Percentiles rank a stretch among this genome's conserved stretches.
phyloP scores from a whole-genome alignment of 805 yeast species.

The Yarrowia sp. region DNA sequence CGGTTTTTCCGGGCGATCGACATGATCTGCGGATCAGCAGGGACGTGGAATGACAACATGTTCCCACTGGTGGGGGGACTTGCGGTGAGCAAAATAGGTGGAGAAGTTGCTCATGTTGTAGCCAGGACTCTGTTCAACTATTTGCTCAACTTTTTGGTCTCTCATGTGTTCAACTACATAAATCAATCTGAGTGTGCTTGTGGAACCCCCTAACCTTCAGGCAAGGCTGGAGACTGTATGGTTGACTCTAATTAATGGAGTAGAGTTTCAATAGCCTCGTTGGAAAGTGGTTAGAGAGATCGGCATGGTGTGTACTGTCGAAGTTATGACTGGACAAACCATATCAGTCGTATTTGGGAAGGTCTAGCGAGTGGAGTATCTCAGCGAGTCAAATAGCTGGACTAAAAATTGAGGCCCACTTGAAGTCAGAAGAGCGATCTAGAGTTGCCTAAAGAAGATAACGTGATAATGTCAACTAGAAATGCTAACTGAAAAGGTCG shows the following conservation, averaged over 20 bases:
- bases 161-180: no score
- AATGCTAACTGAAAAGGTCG: background rate
- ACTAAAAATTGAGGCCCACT: background rate
- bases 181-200: no score
- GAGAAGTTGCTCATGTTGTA: no score
- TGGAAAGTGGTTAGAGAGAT: background rate
- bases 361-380: background rate
- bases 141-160: no score
- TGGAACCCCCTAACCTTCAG: background rate
- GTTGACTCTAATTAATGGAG: background rate
- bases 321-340: background rate
- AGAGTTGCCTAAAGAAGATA: background rate
- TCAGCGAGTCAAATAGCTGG: background rate
- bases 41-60: slow-evolving; percentile 14
- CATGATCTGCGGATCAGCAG: slow-evolving; percentile 12
- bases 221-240: background rate
- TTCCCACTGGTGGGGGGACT: background rate
- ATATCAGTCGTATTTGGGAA: background rate
- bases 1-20: slow-evolving; percentile 6
- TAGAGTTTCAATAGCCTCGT: slow-evolving; percentile 1
- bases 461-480: background rate
- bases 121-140: no score
- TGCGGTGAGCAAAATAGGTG: background rate
- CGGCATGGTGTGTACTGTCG: background rate
- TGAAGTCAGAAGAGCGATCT: background rate